Evolutionary conservation across 129 eudicot species (phyloP).

Genomic region (Pittosporum tobira): DNA sequence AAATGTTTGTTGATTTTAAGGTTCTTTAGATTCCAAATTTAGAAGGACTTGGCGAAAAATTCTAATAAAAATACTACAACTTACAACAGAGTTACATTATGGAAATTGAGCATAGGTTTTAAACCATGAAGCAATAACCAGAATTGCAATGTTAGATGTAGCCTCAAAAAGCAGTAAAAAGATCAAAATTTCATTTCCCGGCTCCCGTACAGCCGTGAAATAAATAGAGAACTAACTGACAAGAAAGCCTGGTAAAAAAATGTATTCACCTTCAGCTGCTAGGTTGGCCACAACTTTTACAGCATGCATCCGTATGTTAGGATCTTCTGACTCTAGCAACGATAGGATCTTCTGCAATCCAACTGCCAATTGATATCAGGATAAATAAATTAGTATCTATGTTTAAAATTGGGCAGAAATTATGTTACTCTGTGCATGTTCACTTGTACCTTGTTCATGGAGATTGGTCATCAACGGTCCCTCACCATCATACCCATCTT

Average conservation of each 20-base stretch:
- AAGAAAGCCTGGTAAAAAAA: constrained; percentile 14
- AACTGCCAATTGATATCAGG: constrained; percentile 34
- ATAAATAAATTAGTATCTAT: neutral
- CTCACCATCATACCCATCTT: constrained; percentile 59
- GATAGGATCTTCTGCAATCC: constrained; percentile 96
- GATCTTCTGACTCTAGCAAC: constrained; percentile 87
- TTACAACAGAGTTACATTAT: no score
- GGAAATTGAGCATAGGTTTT: no score
- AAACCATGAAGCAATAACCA: no score
- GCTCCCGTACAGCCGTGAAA: neutral
- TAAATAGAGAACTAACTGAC: neutral
- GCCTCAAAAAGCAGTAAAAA: no score
- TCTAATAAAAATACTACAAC: no score
- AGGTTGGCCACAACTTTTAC: constrained; percentile 98
- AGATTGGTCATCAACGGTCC: constrained; percentile 68
- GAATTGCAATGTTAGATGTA: no score
- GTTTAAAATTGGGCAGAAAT: constrained; percentile 1
- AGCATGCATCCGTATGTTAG: constrained; percentile 88
- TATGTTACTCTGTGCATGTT: neutral
- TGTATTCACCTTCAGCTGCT: constrained; percentile 89
- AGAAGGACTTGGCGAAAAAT: neutral
- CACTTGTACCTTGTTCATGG: constrained; percentile 76
- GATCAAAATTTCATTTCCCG: no score
- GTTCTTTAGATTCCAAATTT: neutral
- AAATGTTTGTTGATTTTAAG: neutral